These are phyloP conservation scores for Apiospora sp. DNA, from an alignment of 2,329 filamentous ascomycete species.

Conservation along the genomic window DNA sequence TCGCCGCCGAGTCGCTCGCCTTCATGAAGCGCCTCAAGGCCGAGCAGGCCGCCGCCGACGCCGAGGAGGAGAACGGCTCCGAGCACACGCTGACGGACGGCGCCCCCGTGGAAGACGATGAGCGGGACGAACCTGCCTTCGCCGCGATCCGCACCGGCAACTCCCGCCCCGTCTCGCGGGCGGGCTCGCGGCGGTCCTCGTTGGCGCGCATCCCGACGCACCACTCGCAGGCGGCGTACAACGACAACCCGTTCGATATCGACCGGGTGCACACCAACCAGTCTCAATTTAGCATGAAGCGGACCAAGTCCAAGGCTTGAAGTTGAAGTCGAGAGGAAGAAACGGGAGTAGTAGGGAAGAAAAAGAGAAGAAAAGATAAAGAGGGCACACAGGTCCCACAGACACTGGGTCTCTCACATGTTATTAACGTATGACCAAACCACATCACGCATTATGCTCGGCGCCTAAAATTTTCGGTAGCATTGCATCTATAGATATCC, in stretches of 20 bases:
- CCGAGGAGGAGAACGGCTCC: conserved; percentile 38
- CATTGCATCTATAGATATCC: conserved; percentile 19
- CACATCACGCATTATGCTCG: conserved; percentile 6
- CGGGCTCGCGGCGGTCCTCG: not conserved
- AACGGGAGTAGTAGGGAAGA: not conserved
- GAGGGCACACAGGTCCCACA: not conserved
- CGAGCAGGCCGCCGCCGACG: conserved; percentile 39
- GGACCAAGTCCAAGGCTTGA: conserved; percentile 6
- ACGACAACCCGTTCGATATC: conserved; percentile 52
- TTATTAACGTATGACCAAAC: conserved; percentile 2
- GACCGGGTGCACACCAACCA: conserved; percentile 52
- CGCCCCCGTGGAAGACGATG: conserved; percentile 29
- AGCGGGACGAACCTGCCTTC: not conserved
- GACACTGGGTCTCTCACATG: not conserved
- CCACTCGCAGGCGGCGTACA: conserved; percentile 44
- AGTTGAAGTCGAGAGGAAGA: not conserved
- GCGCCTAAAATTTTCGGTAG: conserved; percentile 6
- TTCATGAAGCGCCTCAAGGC: conserved; percentile 52
- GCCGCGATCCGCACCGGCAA: conserved; percentile 23
- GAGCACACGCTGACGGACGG: conserved; percentile 36
- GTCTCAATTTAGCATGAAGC: conserved; percentile 32
- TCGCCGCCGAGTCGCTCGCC: conserved; percentile 68
- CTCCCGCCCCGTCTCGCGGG: conserved; percentile 6
- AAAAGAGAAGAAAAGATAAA: not conserved
- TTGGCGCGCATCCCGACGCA: conserved; percentile 37